A percentile compares a stretch with the other conserved stretches of the same genome.
Evolutionary conservation across 331 rosid species (phyloP).

Genomic region (Erythrophleum ivorense): DNA sequence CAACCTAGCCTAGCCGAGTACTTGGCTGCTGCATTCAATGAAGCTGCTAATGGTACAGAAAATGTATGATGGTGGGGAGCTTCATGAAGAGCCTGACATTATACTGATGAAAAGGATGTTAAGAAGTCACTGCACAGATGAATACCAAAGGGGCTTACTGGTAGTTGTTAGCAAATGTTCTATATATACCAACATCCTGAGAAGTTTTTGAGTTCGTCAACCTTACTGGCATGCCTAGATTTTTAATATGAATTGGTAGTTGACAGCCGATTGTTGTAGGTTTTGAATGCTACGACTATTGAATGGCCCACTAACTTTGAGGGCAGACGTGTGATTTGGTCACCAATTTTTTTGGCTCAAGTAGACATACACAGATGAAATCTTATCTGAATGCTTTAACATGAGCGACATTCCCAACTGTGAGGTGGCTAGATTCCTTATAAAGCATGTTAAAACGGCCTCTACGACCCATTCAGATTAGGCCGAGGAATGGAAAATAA

Average conservation of each 20-base stretch:
- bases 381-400: neutral
- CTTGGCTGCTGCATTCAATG: conserved; percentile 77
- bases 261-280: conserved; percentile 21
- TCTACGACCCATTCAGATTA: neutral
- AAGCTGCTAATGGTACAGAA: conserved; percentile 52
- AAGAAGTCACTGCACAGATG: conserved; percentile 7
- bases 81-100: conserved; percentile 12
- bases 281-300: neutral
- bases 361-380: neutral
- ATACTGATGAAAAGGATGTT: neutral
- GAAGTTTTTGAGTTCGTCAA: neutral
- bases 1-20: conserved; percentile 92
- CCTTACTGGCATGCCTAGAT: conserved; percentile 26
- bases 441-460: too few relatives aligned
- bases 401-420: neutral
- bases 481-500: neutral
- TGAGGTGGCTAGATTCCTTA: neutral
- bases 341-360: neutral
- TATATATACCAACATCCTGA: neutral
- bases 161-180: neutral
- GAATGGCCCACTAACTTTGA: neutral
- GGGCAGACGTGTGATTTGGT: neutral
- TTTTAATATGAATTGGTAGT: neutral
- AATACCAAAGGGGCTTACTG: conserved; percentile 1
- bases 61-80: conserved; percentile 38